Evolutionary conservation across 1,284 basidiomycete species (phyloP).

Genomic region (Cystobasidiaceae sp.): DNA sequence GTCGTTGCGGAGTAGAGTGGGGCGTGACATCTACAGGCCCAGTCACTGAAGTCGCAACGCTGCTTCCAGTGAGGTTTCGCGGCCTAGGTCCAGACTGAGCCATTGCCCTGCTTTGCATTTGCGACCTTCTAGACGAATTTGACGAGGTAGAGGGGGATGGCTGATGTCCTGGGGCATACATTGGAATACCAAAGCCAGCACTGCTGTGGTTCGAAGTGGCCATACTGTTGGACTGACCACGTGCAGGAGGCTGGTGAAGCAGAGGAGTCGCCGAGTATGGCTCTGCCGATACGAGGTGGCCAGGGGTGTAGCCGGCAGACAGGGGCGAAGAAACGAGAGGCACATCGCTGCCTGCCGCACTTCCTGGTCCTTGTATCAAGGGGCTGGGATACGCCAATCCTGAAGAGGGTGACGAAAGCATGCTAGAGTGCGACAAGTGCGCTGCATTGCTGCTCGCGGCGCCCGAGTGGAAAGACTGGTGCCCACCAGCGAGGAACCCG

Average conservation of each 20-base stretch:
- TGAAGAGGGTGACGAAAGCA: too few species aligned
- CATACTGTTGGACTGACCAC: too few species aligned
- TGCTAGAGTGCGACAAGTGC: background rate
- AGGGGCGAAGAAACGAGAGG: background rate
- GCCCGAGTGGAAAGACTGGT: background rate
- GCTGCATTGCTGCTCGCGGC: background rate
- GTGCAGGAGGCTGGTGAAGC: too few species aligned
- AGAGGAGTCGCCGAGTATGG: too few species aligned
- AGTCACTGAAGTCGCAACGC: too few species aligned
- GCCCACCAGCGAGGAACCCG: too few species aligned
- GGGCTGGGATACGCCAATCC: too few species aligned
- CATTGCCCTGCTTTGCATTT: too few species aligned
- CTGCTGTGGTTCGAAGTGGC: too few species aligned
- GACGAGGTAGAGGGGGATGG: background rate
- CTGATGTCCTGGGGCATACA: background rate
- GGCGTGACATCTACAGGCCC: background rate
- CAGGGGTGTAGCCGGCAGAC: background rate
- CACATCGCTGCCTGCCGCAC: background rate
- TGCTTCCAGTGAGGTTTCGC: background rate
- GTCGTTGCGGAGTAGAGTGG: background rate
- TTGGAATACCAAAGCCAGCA: too few species aligned
- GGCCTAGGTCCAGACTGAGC: too few species aligned
- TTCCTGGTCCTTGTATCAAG: background rate
- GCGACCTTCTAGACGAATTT: background rate
- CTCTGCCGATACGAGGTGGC: too few species aligned